phyloP scores from a whole-genome alignment of 2,329 filamentous ascomycete genomes.

The Endothia cerciana region DNA sequence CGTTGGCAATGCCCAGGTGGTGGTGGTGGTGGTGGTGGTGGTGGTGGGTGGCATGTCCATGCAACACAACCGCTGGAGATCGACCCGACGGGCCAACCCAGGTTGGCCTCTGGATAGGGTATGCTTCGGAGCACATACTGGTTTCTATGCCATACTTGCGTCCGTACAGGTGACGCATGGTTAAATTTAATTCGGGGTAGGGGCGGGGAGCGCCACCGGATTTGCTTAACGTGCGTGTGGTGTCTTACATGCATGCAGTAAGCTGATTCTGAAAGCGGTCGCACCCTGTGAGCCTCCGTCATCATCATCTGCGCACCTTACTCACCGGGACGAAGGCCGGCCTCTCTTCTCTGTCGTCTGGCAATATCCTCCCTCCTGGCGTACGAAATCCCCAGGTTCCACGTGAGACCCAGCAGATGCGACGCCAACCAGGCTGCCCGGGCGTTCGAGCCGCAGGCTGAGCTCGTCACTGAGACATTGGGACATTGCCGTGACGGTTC shows the following conservation, averaged over 20 bases:
- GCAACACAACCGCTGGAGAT: too few species aligned
- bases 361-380: too few species aligned
- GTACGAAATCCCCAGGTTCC: too few species aligned
- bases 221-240: neutral
- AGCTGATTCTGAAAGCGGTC: slow-evolving; percentile 4
- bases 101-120: neutral
- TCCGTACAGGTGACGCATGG: neutral
- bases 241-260: slow-evolving; percentile 10
- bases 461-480: neutral
- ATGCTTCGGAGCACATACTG: neutral
- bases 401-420: too few species aligned
- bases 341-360: too few species aligned
- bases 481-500: neutral
- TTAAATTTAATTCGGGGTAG: neutral
- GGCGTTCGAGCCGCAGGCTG: too few species aligned
- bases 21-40: too few species aligned
- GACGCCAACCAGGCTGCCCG: neutral
- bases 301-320: neutral
- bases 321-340: neutral
- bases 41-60: too few species aligned
- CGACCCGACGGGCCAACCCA: too few species aligned
- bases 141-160: neutral
- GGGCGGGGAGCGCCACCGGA: neutral
- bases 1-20: too few species aligned
- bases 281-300: neutral